Conservation (phyloP, 2,329 filamentous ascomycete species). For the Stemphylium lycopersici region DNA sequence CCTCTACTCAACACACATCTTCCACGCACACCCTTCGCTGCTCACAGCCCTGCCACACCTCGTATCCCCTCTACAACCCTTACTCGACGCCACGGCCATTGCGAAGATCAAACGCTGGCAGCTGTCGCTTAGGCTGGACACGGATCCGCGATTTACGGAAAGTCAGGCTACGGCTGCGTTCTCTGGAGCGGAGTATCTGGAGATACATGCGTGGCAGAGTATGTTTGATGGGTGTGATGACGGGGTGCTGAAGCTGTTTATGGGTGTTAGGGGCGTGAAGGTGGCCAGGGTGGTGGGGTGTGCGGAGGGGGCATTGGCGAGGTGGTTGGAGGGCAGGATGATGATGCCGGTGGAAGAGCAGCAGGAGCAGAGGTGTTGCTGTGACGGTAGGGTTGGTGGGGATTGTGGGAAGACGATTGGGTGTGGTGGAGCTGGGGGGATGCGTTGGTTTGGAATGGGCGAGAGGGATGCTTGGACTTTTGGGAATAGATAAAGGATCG, state of each 20-base stretch:
- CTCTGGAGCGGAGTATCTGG: slow-evolving; percentile 53
- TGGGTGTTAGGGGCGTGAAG: slow-evolving; percentile 54
- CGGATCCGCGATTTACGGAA: slow-evolving; percentile 54
- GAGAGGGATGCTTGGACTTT: slow-evolving; percentile 28
- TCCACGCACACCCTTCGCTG: slow-evolving; percentile 57
- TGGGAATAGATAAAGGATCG: slow-evolving; percentile 22
- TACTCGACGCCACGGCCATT: slow-evolving; percentile 42
- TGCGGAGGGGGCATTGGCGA: slow-evolving; percentile 51
- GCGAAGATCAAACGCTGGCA: slow-evolving; percentile 53
- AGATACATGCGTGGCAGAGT: slow-evolving; percentile 57
- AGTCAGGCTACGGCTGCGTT: slow-evolving; percentile 53
- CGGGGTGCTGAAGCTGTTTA: slow-evolving; percentile 52
- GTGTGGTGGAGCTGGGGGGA: background rate
- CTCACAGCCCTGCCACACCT: slow-evolving; percentile 55
- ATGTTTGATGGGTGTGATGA: slow-evolving; percentile 49
- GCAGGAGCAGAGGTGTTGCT: slow-evolving; percentile 27
- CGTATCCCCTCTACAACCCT: slow-evolving; percentile 41
- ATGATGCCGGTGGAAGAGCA: slow-evolving; percentile 44
- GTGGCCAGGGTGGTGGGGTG: slow-evolving; percentile 52
- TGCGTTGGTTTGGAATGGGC: slow-evolving; percentile 21
- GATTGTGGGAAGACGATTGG: slow-evolving; percentile 21
- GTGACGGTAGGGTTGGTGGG: slow-evolving; percentile 31
- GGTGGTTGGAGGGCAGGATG: slow-evolving; percentile 54
- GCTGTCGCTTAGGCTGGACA: slow-evolving; percentile 56
- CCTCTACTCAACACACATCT: slow-evolving; percentile 58